phyloP scores from a whole-genome alignment of 1,284 basidiomycete species.

The Pyrrhoderma lamaoense region DNA sequence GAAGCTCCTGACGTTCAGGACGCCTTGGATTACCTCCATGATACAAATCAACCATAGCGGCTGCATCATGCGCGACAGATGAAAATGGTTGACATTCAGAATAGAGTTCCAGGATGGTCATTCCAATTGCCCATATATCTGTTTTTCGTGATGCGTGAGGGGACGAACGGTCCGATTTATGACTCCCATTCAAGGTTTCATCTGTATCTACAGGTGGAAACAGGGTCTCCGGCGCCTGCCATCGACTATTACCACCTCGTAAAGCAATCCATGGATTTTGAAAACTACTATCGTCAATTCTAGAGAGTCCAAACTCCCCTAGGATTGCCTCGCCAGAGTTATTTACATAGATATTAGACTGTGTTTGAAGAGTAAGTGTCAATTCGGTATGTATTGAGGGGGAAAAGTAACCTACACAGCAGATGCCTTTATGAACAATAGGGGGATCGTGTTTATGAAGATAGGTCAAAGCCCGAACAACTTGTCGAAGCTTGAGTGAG shows the following conservation, averaged over 20 bases:
- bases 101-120: slow-evolving; percentile 6
- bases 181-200: too few relatives aligned
- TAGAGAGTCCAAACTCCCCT: slow-evolving; percentile 11
- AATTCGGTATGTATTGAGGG: not conserved
- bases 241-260: slow-evolving; percentile 6
- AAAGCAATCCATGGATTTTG: not conserved
- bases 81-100: not conserved
- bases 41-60: not conserved
- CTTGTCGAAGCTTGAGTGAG: slow-evolving; percentile 4
- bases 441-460: slow-evolving; percentile 12
- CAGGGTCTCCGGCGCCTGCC: slow-evolving; percentile 9
- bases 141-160: not conserved
- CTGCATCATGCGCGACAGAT: not conserved
- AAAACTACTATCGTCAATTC: not conserved
- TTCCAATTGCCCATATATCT: slow-evolving; percentile 11
- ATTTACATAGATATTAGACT: slow-evolving; percentile 12
- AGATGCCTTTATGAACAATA: slow-evolving; percentile 11
- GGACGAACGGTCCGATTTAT: not conserved
- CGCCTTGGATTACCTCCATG: not conserved
- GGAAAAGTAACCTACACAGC: slow-evolving; percentile 1
- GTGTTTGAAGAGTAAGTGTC: not conserved
- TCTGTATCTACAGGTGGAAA: not conserved
- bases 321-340: not conserved
- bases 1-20: not conserved
- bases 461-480: slow-evolving; percentile 6